Evolutionary conservation across 2,329 filamentous ascomycete genomes (phyloP), one percentile per base, ranked within the genome.

Genomic region (Colletotrichum shisoi): DNA sequence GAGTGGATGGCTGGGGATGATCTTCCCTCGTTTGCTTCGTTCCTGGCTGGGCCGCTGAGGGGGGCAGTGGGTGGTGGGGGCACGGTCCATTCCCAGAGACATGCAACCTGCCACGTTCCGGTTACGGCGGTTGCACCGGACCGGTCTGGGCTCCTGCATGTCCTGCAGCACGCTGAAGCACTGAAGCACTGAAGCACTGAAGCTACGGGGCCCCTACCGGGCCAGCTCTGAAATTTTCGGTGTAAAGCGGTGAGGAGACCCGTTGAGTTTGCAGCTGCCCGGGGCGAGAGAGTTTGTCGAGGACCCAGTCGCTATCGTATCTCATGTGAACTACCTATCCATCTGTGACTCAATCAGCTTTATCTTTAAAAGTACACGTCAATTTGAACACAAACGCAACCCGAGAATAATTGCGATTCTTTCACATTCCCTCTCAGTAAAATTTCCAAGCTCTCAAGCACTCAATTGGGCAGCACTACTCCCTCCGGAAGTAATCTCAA

Each of bases 1-100:
- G 51, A 63, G 52, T 68, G 66, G 66, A 66, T 68, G 66, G 57
- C 44, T 45, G 54, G 62, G 66, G 65, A 67, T 64, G 54, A 67
- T 67, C 48, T 64, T 59, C 54, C 48, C 54, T 51, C 52, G 49
- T 42, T 9, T 52, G 54, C 53, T 46, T 49, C 39, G 56, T 68
- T 40, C 62, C 66, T 67, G 66, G 48, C 62, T 13, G 13, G 57
- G 51, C 40, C 48, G 24, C 17, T 34, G 24, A 27, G 39, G 27
- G 31, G 31, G 31, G 31, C 31, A 34, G 31, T 34, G 8, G 24
- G 15, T 51, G 45, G 48, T 34, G 27, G 7, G 27, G 7, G 57
- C 66, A 68, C 64, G 64, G 61, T 40, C 64, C 64, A 56, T 11
- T 7, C 13, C 24, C 39, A 40, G 52, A 57, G 34, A 27, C 53